Conservation (phyloP, 179 eudicot species). For the Pouteria campechiana region DNA sequence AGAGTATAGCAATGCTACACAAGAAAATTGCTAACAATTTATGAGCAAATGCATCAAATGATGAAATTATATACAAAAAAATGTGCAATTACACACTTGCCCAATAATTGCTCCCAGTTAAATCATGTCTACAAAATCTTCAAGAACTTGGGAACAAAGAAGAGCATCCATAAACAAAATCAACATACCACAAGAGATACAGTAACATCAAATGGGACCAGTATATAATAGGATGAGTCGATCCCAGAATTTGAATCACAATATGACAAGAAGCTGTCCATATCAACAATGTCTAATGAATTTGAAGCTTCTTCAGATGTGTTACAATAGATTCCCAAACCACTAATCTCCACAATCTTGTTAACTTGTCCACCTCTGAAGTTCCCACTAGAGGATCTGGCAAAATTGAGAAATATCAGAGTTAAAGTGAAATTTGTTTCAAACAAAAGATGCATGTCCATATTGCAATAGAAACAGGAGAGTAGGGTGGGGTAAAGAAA, state of each 20-base stretch:
- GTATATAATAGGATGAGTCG: slow-evolving; percentile 25
- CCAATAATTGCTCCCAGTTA: too few species aligned
- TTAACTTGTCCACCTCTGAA: slow-evolving; percentile 60
- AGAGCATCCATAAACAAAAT: neutral
- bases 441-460: neutral
- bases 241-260: slow-evolving; percentile 16
- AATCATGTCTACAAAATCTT: too few species aligned
- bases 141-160: too few species aligned
- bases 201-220: slow-evolving; percentile 59
- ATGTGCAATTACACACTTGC: too few species aligned
- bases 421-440: neutral
- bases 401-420: slow-evolving; percentile 2
- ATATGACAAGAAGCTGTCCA: slow-evolving; percentile 15
- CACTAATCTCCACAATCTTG: slow-evolving; percentile 71
- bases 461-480: too few species aligned
- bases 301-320: slow-evolving; percentile 28
- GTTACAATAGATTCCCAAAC: slow-evolving; percentile 64
- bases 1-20: too few species aligned
- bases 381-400: slow-evolving; percentile 39
- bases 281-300: slow-evolving; percentile 15
- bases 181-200: slow-evolving; percentile 61
- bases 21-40: too few species aligned
- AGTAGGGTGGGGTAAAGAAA: too few species aligned
- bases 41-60: too few species aligned
- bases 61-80: too few species aligned